Percentiles rank a stretch among this genome's conserved stretches.
Evolutionary conservation across 164 flowering plant species (phyloP).

Genomic region (Magnolia sinica): DNA sequence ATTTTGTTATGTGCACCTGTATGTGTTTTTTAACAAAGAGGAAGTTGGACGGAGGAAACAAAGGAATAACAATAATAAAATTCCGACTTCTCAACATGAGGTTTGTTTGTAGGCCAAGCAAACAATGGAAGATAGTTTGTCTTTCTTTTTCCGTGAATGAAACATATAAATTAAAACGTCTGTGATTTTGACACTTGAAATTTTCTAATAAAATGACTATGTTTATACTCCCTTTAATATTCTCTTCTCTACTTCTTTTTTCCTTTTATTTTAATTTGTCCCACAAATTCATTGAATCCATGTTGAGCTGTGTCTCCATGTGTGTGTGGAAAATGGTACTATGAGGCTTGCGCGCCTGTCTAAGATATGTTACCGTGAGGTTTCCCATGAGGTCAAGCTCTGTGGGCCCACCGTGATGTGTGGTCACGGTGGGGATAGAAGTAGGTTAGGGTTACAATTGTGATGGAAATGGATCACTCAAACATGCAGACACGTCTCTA

Average conservation of each 20-base stretch:
- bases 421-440: too few relatives aligned
- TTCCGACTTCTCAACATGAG: not conserved
- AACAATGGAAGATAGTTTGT: not conserved
- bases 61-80: not conserved
- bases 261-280: not conserved
- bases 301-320: too few relatives aligned
- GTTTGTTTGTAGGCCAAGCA: slow-evolving; percentile 5
- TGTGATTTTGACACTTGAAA: slow-evolving; percentile 1
- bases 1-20: not conserved
- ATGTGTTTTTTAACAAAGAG: not conserved
- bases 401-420: too few relatives aligned
- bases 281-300: not conserved
- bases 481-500: too few relatives aligned
- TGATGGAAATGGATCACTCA: too few relatives aligned
- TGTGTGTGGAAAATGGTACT: too few relatives aligned
- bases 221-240: not conserved
- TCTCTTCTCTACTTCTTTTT: not conserved
- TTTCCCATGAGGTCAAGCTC: too few relatives aligned
- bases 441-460: too few relatives aligned
- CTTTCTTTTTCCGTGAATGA: not conserved
- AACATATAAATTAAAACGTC: not conserved
- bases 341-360: too few relatives aligned
- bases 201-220: not conserved
- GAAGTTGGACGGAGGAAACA: not conserved
- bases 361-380: too few relatives aligned